Evolutionary conservation across 2,329 filamentous ascomycete species (phyloP).

Genomic region (Ceratocystis lukuohia): DNA sequence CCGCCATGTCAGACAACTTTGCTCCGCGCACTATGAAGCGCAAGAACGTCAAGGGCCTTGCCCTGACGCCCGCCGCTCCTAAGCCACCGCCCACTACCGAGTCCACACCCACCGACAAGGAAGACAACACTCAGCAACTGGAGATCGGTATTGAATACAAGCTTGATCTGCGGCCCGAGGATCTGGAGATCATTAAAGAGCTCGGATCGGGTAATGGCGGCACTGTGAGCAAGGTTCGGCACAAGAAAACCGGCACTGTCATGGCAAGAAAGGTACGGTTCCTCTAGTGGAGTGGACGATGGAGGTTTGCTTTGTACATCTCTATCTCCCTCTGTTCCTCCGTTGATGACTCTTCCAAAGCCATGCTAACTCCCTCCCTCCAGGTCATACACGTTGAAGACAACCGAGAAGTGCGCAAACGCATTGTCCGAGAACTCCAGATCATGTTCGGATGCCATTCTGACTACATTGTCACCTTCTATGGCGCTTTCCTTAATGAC

Average conservation of each 20-base stretch:
- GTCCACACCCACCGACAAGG: slow-evolving; percentile 51
- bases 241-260: slow-evolving; percentile 83
- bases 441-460: slow-evolving; percentile 98
- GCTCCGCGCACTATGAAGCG: slow-evolving; percentile 80
- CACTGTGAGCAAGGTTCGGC: slow-evolving; percentile 94
- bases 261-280: slow-evolving; percentile 89
- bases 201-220: slow-evolving; percentile 92
- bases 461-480: slow-evolving; percentile 93
- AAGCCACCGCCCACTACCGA: slow-evolving; percentile 60
- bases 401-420: slow-evolving; percentile 91
- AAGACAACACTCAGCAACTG: slow-evolving; percentile 47
- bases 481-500: slow-evolving; percentile 91
- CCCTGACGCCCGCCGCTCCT: slow-evolving; percentile 64
- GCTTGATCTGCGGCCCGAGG: slow-evolving; percentile 78
- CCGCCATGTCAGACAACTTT: slow-evolving; percentile 47
- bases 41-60: slow-evolving; percentile 96
- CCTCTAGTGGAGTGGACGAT: background rate
- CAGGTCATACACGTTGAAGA: slow-evolving; percentile 97
- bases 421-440: slow-evolving; percentile 91
- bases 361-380: background rate
- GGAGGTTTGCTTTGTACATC: background rate
- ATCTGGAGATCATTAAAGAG: slow-evolving; percentile 86
- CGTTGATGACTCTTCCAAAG: background rate
- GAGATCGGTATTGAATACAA: slow-evolving; percentile 98
- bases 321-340: background rate